Evolutionary conservation across 768 basidiomycete genomes (phyloP).

Genomic region (Amanita thiersii): DNA sequence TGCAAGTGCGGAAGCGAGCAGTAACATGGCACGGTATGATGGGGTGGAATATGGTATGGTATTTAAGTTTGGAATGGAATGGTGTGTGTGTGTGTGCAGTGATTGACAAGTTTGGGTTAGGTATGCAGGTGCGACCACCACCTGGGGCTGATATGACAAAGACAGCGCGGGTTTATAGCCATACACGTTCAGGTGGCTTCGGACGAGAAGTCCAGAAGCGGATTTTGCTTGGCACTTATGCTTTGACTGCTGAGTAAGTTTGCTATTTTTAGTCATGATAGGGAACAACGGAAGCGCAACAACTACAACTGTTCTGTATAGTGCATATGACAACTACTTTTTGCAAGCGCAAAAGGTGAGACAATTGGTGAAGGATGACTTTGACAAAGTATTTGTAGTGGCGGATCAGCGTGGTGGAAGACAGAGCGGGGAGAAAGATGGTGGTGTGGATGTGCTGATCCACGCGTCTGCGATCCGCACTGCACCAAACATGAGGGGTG

Average conservation of each 20-base stretch:
- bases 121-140: constrained; percentile 39
- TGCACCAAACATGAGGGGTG: constrained; percentile 50
- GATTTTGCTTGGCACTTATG: constrained; percentile 84
- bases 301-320: constrained; percentile 20
- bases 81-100: constrained; percentile 2
- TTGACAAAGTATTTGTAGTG: constrained; percentile 56
- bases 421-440: constrained; percentile 1
- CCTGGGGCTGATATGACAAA: constrained; percentile 34
- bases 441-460: constrained; percentile 69
- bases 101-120: constrained; percentile 22
- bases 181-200: constrained; percentile 63
- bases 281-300: background rate
- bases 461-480: constrained; percentile 86
- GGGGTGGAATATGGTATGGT: constrained; percentile 81
- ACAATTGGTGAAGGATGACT: constrained; percentile 62
- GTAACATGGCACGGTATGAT: constrained; percentile 85
- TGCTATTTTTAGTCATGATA: background rate
- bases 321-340: constrained; percentile 97
- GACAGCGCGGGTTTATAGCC: constrained; percentile 52
- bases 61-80: too few relatives aligned
- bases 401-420: constrained; percentile 38
- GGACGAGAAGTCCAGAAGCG: constrained; percentile 83
- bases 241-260: constrained; percentile 83
- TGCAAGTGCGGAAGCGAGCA: constrained; percentile 88
- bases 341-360: constrained; percentile 86